phyloP scores from a whole-genome alignment of 306 rosid species.

The Begonia fuchsioides region DNA sequence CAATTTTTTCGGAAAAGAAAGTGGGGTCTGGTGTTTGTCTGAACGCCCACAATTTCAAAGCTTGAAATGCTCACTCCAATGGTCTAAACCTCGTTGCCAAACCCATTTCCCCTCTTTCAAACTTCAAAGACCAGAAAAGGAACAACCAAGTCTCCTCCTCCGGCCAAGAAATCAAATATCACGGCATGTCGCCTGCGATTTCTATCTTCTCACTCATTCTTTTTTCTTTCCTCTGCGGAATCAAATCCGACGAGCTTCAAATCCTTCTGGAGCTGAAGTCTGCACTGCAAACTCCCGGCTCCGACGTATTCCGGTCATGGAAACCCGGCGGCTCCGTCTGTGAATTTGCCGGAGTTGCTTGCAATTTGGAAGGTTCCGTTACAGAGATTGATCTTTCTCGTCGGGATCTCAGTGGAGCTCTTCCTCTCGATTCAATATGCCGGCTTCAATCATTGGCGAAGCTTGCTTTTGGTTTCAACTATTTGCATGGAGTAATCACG shows the following conservation, averaged over 20 bases:
- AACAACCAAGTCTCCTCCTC: too few species aligned
- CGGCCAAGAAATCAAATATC: too few species aligned
- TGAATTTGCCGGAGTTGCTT: slow-evolving; percentile 41
- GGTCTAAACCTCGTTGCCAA: not conserved
- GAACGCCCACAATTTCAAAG: too few species aligned
- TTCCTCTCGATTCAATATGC: slow-evolving; percentile 56
- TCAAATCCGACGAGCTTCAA: slow-evolving; percentile 32
- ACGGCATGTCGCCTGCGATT: slow-evolving; percentile 29
- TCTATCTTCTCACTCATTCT: slow-evolving; percentile 18
- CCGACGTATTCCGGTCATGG: slow-evolving; percentile 36
- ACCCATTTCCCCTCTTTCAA: not conserved
- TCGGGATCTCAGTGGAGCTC: slow-evolving; percentile 27
- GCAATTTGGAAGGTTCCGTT: slow-evolving; percentile 26
- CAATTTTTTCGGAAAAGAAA: too few species aligned
- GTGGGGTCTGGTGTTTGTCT: too few species aligned
- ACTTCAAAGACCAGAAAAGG: not conserved
- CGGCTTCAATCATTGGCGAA: slow-evolving; percentile 33
- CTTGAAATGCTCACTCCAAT: not conserved
- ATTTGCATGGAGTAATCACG: slow-evolving; percentile 20
- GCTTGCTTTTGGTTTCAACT: slow-evolving; percentile 49
- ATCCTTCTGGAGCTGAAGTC: slow-evolving; percentile 38
- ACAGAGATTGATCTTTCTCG: slow-evolving; percentile 41
- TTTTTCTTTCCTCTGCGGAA: slow-evolving; percentile 13
- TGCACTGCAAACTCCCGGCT: slow-evolving; percentile 11
- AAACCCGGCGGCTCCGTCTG: slow-evolving; percentile 14